Evolutionary conservation across 2,329 filamentous ascomycete species (phyloP).

Genomic region (Calonectria pteridis): DNA sequence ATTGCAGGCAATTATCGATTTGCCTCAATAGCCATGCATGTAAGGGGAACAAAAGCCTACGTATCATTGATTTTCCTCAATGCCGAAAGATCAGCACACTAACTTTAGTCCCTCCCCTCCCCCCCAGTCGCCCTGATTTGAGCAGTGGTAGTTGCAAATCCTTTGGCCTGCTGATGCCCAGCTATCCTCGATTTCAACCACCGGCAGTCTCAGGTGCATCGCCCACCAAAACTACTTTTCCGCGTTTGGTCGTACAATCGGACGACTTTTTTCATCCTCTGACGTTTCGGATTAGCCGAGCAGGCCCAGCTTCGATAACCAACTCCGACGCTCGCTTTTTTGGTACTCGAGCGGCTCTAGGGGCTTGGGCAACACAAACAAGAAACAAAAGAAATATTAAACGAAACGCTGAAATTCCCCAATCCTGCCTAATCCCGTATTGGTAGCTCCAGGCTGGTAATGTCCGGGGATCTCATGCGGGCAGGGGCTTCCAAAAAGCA

Average conservation of each 20-base stretch:
- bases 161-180: not conserved
- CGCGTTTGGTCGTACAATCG: slow-evolving; percentile 25
- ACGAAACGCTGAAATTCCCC: slow-evolving; percentile 44
- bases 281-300: slow-evolving; percentile 32
- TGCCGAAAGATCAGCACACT: slow-evolving; percentile 24
- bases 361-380: slow-evolving; percentile 26
- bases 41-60: slow-evolving; percentile 39
- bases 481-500: slow-evolving; percentile 24
- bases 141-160: slow-evolving; percentile 8
- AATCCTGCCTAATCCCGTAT: slow-evolving; percentile 27
- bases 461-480: slow-evolving; percentile 28
- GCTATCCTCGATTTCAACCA: slow-evolving; percentile 26
- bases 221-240: slow-evolving; percentile 25
- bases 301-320: slow-evolving; percentile 20
- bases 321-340: not conserved
- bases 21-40: slow-evolving; percentile 25
- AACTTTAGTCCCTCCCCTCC: not conserved
- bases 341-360: slow-evolving; percentile 21
- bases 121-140: not conserved
- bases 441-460: slow-evolving; percentile 34
- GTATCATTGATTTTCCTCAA: slow-evolving; percentile 30
- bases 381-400: slow-evolving; percentile 44
- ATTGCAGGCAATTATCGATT: slow-evolving; percentile 35
- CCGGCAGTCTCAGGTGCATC: slow-evolving; percentile 35
- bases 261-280: slow-evolving; percentile 33